A percentile compares a stretch with the other conserved stretches of the same genome.
phyloP scores from a whole-genome alignment of 345 rosid species.

The Eucalyptus dawsonii region DNA sequence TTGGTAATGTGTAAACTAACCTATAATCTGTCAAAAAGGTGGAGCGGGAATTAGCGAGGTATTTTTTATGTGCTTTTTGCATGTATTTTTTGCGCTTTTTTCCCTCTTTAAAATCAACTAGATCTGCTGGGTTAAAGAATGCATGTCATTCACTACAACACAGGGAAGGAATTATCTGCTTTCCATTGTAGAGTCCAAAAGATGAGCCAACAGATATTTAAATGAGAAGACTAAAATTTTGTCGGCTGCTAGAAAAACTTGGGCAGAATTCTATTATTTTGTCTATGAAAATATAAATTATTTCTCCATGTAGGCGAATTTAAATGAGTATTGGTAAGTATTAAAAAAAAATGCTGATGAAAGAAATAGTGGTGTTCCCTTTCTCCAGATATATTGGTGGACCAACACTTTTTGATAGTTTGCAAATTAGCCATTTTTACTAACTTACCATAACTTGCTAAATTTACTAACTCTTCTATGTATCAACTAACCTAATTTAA shows the following conservation, averaged over 20 bases:
- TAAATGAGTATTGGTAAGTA: not conserved
- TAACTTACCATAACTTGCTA: not conserved
- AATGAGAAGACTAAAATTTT: not conserved
- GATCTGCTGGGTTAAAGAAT: not conserved
- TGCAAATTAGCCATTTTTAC: not conserved
- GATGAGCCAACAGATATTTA: not conserved
- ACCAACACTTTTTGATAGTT: not conserved
- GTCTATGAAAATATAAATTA: not conserved
- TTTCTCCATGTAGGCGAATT: not conserved
- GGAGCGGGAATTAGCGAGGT: not conserved
- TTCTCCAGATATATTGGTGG: not conserved
- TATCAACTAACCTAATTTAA: not conserved
- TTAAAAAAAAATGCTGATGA: not conserved
- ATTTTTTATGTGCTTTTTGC: not conserved
- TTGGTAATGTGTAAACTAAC: not conserved
- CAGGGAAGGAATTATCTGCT: not conserved
- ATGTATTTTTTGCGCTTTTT: not conserved
- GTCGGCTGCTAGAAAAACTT: not conserved
- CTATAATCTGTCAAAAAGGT: not conserved
- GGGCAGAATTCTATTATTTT: not conserved
- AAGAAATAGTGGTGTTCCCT: not conserved
- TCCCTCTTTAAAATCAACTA: not conserved
- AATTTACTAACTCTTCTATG: not conserved
- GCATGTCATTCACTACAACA: not conserved
- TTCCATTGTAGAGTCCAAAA: not conserved